Percentiles rank a stretch among this genome's conserved stretches.
Evolutionary conservation across 306 rosid species (phyloP).

Genomic region (Begonia fuchsioides): DNA sequence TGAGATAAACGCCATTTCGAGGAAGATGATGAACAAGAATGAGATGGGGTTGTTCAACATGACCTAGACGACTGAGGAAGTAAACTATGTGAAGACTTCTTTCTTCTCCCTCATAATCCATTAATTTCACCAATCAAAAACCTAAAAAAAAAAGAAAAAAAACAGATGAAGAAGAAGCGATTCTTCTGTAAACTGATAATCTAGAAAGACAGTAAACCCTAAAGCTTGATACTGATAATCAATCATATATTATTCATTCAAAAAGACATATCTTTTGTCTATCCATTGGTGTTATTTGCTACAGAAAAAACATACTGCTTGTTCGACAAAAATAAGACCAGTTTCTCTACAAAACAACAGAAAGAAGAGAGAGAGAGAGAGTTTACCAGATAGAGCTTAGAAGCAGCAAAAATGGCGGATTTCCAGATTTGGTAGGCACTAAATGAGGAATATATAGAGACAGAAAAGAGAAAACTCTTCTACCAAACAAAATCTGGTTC

Average conservation of each 20-base stretch:
- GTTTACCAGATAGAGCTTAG: too few species aligned
- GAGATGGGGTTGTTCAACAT: constrained; percentile 65
- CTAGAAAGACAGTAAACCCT: neutral
- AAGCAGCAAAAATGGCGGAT: constrained; percentile 2
- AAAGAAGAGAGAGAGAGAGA: neutral
- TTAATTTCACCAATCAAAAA: constrained; percentile 1
- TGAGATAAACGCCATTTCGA: constrained; percentile 49
- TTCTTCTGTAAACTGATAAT: neutral
- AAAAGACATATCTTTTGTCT: constrained; percentile 22
- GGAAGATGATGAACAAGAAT: constrained; percentile 54
- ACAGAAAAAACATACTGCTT: constrained; percentile 9
- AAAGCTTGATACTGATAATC: neutral
- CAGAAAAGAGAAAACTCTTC: too few species aligned
- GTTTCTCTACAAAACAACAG: neutral
- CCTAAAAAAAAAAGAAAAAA: neutral
- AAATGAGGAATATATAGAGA: neutral
- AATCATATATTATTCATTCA: constrained; percentile 5
- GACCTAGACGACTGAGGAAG: constrained; percentile 47
- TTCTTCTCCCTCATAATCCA: constrained; percentile 20
- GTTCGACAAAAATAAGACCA: neutral
- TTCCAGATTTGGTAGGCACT: neutral
- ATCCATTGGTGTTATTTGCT: constrained; percentile 57
- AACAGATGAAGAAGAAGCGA: neutral
- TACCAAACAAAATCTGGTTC: neutral
- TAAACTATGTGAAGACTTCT: constrained; percentile 62